Evolutionary conservation across 208 protist genomes (phyloP).

Genomic region (Strigomonas galati): DNA sequence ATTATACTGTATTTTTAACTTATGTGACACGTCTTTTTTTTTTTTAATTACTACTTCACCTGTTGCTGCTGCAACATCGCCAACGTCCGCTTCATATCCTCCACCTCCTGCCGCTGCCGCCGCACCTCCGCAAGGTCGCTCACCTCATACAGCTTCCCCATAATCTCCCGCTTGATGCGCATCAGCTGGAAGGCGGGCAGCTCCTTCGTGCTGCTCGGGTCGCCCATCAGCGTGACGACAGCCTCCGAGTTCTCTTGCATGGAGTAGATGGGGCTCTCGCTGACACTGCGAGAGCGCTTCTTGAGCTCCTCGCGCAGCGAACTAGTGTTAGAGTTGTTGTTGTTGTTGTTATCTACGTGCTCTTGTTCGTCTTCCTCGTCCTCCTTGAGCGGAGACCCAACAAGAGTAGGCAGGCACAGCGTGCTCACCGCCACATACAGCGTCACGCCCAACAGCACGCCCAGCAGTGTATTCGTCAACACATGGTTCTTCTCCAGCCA

Average conservation of each 20-base stretch:
- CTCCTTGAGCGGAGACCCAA: no score
- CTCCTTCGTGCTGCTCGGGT: constrained; percentile 60
- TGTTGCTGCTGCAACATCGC: constrained; percentile 14
- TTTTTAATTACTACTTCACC: no score
- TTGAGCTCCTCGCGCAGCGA: background rate
- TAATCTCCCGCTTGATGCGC: constrained; percentile 69
- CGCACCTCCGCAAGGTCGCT: constrained; percentile 65
- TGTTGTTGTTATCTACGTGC: background rate
- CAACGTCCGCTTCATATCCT: constrained; percentile 30
- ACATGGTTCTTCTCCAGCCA: constrained; percentile 66
- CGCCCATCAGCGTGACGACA: constrained; percentile 46
- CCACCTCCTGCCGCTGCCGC: constrained; percentile 58
- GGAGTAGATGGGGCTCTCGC: constrained; percentile 19
- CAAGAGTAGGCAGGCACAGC: background rate
- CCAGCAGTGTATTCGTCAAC: constrained; percentile 54
- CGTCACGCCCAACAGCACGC: constrained; percentile 54
- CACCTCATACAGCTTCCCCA: constrained; percentile 61
- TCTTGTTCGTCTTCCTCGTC: background rate
- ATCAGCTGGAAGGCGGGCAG: constrained; percentile 71
- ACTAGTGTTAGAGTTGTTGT: constrained; percentile 1
- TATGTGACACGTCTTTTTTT: no score
- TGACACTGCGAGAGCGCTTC: background rate
- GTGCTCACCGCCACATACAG: constrained; percentile 46
- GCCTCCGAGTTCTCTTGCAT: constrained; percentile 65
- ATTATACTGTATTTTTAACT: background rate